Evolutionary conservation across 495 filamentous ascomycete species (phyloP).

Genomic region (Aspergillus olivimuriae): DNA sequence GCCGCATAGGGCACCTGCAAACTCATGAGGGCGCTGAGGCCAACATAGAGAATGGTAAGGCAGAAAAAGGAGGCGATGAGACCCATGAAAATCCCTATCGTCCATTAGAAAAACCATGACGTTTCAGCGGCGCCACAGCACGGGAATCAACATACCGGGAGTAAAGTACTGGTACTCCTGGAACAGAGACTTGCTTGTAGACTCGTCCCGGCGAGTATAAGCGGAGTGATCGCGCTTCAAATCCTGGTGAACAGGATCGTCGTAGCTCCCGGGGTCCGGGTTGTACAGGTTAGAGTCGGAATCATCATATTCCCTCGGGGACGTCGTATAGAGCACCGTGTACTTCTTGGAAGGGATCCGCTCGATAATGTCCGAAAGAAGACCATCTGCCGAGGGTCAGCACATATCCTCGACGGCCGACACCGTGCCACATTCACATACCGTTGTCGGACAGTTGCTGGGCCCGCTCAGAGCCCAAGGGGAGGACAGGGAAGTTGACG

Average conservation of each 20-base stretch:
- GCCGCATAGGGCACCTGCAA: conserved; percentile 86
- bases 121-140: not conserved
- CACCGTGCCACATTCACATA: conserved; percentile 16
- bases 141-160: conserved; percentile 44
- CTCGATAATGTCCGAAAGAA: conserved; percentile 51
- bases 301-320: conserved; percentile 36
- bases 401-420: not conserved
- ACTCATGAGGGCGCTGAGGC: conserved; percentile 65
- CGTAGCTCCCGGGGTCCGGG: conserved; percentile 42
- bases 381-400: conserved; percentile 44
- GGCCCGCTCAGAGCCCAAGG: conserved; percentile 29
- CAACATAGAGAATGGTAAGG: conserved; percentile 69
- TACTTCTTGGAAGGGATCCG: conserved; percentile 52
- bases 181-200: conserved; percentile 59
- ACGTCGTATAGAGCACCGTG: conserved; percentile 58
- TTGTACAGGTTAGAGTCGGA: conserved; percentile 42
- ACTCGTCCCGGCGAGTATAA: conserved; percentile 19
- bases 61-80: conserved; percentile 62
- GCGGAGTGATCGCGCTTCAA: conserved; percentile 51
- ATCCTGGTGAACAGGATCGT: conserved; percentile 47
- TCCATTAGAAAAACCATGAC: conserved; percentile 8
- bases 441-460: conserved; percentile 44
- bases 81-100: conserved; percentile 74
- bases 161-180: conserved; percentile 88
- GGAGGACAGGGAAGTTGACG: conserved; percentile 46